phyloP scores from a whole-genome alignment of 2,329 filamentous ascomycete genomes.

The Epichloe uncinata region DNA sequence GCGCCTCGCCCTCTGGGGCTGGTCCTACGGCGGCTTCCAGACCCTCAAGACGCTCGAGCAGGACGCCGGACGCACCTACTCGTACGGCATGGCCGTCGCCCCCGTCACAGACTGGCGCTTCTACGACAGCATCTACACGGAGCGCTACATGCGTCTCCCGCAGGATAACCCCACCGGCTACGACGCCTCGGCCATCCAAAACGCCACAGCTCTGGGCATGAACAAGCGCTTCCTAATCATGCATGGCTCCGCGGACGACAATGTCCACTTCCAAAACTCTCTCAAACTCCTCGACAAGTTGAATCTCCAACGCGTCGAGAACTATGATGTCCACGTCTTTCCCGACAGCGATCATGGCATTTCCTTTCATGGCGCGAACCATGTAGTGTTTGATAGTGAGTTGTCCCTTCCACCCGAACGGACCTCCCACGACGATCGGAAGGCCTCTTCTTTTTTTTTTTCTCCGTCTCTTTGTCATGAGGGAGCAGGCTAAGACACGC shows the following conservation, averaged over 20 bases:
- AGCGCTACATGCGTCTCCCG: slow-evolving; percentile 94
- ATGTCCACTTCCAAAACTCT: slow-evolving; percentile 94
- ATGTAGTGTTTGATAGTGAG: slow-evolving; percentile 87
- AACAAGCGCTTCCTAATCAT: slow-evolving; percentile 87
- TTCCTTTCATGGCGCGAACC: slow-evolving; percentile 84
- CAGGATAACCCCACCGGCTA: slow-evolving; percentile 72
- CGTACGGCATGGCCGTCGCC: slow-evolving; percentile 95
- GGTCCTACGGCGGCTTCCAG: slow-evolving; percentile 94
- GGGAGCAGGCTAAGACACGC: too few species aligned
- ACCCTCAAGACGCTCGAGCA: slow-evolving; percentile 88
- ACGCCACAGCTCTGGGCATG: slow-evolving; percentile 57
- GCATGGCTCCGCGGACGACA: slow-evolving; percentile 95
- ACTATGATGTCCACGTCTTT: slow-evolving; percentile 95
- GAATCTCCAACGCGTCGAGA: slow-evolving; percentile 68
- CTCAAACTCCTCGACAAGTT: slow-evolving; percentile 76
- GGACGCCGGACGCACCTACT: slow-evolving; percentile 80
- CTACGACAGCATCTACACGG: slow-evolving; percentile 90
- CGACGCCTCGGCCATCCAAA: slow-evolving; percentile 56
- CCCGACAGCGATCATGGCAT: slow-evolving; percentile 94
- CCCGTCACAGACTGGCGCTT: slow-evolving; percentile 97
- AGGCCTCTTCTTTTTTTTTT: slow-evolving; percentile 4
- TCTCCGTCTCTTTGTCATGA: too few species aligned
- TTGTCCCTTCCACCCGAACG: neutral
- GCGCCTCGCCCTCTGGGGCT: slow-evolving; percentile 91
- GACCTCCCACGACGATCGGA: too few species aligned